These are phyloP conservation scores for Porphyrellus cyaneotinctus DNA, from an alignment of 768 basidiomycete genomes.

Conservation along the genomic window DNA sequence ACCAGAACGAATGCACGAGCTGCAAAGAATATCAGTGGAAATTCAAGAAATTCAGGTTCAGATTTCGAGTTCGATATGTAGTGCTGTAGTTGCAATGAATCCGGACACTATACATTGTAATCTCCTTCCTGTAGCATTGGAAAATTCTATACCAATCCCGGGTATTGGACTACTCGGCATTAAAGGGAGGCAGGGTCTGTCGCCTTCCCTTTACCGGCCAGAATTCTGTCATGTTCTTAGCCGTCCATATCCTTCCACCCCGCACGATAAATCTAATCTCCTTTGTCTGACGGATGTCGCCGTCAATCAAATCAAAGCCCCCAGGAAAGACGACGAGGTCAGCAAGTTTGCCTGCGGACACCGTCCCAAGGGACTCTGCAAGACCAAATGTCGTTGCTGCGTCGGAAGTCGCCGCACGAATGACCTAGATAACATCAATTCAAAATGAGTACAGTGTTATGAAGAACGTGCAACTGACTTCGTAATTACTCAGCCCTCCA, in stretches of 20 bases:
- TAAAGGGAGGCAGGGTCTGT: conserved; percentile 55
- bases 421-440: conserved; percentile 38
- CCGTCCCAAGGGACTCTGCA: conserved; percentile 55
- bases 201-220: conserved; percentile 65
- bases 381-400: conserved; percentile 67
- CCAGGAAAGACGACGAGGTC: conserved; percentile 66
- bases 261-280: conserved; percentile 55
- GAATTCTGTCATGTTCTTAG: conserved; percentile 60
- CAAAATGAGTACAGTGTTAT: background rate
- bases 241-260: conserved; percentile 70
- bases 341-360: conserved; percentile 63
- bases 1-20: conserved; percentile 51
- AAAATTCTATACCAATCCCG: background rate
- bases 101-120: background rate
- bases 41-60: conserved; percentile 61
- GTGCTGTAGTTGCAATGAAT: conserved; percentile 1
- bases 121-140: background rate
- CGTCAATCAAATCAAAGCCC: conserved; percentile 53
- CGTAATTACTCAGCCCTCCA: conserved; percentile 68
- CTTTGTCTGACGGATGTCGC: conserved; percentile 45
- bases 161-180: conserved; percentile 36
- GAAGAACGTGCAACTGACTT: conserved; percentile 37
- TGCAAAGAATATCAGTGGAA: conserved; percentile 53
- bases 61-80: conserved; percentile 76
- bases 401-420: conserved; percentile 63